Evolutionary conservation across 1,139 yeast species (phyloP), one percentile per base, ranked within the genome.

Genomic region (Blastobotrys illinoisensis): DNA sequence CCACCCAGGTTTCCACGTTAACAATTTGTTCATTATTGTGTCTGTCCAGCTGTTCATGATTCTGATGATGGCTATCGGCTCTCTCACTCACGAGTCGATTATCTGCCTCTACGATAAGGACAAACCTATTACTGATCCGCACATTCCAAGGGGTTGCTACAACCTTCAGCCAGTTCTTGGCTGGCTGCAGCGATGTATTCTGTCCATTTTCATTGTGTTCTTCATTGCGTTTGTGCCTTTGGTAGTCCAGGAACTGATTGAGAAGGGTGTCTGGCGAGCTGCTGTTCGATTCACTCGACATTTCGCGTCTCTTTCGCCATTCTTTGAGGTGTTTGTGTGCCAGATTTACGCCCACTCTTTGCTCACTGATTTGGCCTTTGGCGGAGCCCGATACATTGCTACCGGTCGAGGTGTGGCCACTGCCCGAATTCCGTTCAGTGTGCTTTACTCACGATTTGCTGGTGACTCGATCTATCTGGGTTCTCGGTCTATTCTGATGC

Each of bases 321-420:
- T 93, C 82, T 93, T 93, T 70, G 99, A 93, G 80, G 99, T 93
- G 66, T 93, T 93, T 74, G 96, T 90, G 67, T 96, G 97, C 71
- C 99, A 95, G 79, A 91, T 95, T 64, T 93, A 93, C 71, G 90
- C 99, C 55, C 83, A 95, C 61, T 88, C 99, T 26, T 78, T 93
- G 70, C 77, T 86, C 67, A 88, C 91, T 67, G 98, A 93, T 78
- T 79, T 93, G 77, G 82, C 97, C 58, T 93, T 91, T 71, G 99
- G 99, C 78, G 99, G 99, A 79, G 99, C 99, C 62, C 88, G 98
- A 75, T 93, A 93, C 79, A 93, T 93, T 71, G 90, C 98, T 56
- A 93, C 99, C 55, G 99, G 99, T 75, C 89, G 99, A 84, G 98
- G 98, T 74, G 90, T 93, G 71, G 99, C 99, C 46, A 93, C 98